Percentiles rank a stretch among this genome's conserved stretches.
phyloP scores from a whole-genome alignment of 2,329 filamentous ascomycete genomes.

The Colletotrichum chlorophyti region DNA sequence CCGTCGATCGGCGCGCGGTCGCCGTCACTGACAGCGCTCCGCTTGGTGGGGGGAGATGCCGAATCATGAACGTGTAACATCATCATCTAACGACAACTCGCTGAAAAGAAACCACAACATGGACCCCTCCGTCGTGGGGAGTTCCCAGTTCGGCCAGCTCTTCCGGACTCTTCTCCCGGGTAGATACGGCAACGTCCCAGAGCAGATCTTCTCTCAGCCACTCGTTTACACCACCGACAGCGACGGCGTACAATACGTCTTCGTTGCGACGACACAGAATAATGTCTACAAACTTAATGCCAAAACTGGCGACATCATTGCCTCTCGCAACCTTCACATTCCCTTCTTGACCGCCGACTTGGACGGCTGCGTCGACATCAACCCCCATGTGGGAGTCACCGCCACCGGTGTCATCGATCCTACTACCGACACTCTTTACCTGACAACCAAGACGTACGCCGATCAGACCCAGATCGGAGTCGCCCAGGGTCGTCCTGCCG shows the following conservation, averaged over 20 bases:
- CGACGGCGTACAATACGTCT: constrained; percentile 58
- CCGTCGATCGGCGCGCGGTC: background rate
- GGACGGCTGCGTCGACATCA: constrained; percentile 55
- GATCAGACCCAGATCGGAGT: constrained; percentile 38
- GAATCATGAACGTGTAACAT: background rate
- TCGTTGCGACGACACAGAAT: constrained; percentile 63
- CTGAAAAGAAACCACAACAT: constrained; percentile 62
- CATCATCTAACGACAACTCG: background rate
- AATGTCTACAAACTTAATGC: constrained; percentile 64
- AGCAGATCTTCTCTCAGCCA: constrained; percentile 61
- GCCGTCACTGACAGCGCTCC: background rate
- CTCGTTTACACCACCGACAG: constrained; percentile 54
- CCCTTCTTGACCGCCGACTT: constrained; percentile 58
- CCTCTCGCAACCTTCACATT: constrained; percentile 52
- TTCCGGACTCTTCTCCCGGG: constrained; percentile 61
- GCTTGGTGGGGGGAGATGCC: background rate
- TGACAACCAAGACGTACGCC: constrained; percentile 51
- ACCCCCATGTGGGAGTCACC: constrained; percentile 52
- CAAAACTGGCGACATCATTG: constrained; percentile 58
- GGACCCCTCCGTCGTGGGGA: constrained; percentile 64
- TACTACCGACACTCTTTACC: constrained; percentile 49
- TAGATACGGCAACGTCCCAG: constrained; percentile 53
- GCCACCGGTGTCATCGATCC: constrained; percentile 55
- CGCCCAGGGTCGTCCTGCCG: constrained; percentile 41
- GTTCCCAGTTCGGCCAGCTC: constrained; percentile 60